Base-by-base conservation (phyloP, 768 basidiomycete genomes). In the Trametes maxima region DNA sequence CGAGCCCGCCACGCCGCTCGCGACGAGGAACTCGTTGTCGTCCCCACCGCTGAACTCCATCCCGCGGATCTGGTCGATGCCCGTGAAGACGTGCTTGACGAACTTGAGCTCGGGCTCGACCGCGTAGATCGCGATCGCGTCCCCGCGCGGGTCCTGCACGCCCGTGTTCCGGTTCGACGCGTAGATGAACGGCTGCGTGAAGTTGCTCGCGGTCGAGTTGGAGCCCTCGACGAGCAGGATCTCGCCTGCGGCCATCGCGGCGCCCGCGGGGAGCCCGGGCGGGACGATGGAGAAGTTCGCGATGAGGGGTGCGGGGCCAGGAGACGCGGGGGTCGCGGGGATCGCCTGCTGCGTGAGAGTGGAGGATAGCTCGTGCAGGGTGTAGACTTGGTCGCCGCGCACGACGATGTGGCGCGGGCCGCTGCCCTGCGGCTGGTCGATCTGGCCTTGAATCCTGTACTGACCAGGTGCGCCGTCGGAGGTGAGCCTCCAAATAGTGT, bases 131-230 rank as follows among this genome's bases (percentile, higher is more conserved):
- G 84, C 86, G 52, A 89, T 85, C 0, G 86, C 77, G 70, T 89
- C 88, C 14, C 85, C 85, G 13, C 79, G 78, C 24, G 82, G 69
- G 57, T 84, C 83, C 55, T 72, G 72, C 54, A 69, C 67, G 59
- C 79, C 83, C 0, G 74, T 75, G 71, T 89, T 88, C 43, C 88
- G 80, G 74, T 90, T 90, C 8, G 88, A 88, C n/a, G 77, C 80
- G 73, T 89, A 90, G 63, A 89, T 80, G 65, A 82, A 85, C 0
- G 81, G 77, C 2, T 65, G 75, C 0, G 79, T 79, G 76, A 84
- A 89, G 25, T 69, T 66, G 2, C 58, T 22, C 0, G 78, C 78
- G 1, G 79, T 74, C 33, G 14, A 12, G 1, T 57, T 17, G 1
- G 78, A 78, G 2, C 79, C 76, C 11, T 76, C 61, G 0, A 86